Evolutionary conservation across 2,329 filamentous ascomycete genomes (phyloP), one percentile per base, ranked within the genome.

Genomic region (Hymenoscyphus fructigenus): DNA sequence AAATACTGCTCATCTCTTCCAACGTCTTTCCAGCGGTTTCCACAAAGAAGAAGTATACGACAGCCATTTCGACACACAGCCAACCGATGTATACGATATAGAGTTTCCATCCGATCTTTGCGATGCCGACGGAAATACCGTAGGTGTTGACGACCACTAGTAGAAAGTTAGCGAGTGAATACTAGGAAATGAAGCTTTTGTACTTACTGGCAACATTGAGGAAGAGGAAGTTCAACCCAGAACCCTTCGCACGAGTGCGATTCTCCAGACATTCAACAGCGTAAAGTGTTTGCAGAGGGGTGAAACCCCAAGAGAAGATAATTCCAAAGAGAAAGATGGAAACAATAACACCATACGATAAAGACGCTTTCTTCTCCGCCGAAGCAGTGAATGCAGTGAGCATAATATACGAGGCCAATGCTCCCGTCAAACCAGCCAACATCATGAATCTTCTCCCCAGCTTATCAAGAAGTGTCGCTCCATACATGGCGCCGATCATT

Each of bases 321-420:
- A 82, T 78, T 65, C 76, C 80, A 73, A 79, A 83, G 64, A 81
- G 74, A 69, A 80, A 85, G 28, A 85, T 78, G 68, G 79, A 79
- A 12, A 79, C 79, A 59, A 85, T 79, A 17, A 82, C 79, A 3
- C 77, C 79, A 61, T 79, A 77, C 14, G 80, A 80, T n/a, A 78
- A 77, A 3, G 70, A 57, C 75, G 78, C 67, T 14, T 70, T 60
- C 2, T 60, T 78, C 50, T 74, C 71, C 0, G 65, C 66, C 15
- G 63, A 60, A 6, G 71, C 71, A 26, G 64, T 81, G 57, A 73
- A 71, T 9, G 67, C 72, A 14, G 71, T 72, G 32, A 73, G 68
- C 57, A 72, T 63, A 26, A 71, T 66, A 56, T 71, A 72, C 15
- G 66, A 63, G 29, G 65, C 47, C 0, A 71, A 58, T 0, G 29